phyloP scores from a whole-genome alignment of 1,284 basidiomycete genomes.

The Stygiomarasmius scandens region DNA sequence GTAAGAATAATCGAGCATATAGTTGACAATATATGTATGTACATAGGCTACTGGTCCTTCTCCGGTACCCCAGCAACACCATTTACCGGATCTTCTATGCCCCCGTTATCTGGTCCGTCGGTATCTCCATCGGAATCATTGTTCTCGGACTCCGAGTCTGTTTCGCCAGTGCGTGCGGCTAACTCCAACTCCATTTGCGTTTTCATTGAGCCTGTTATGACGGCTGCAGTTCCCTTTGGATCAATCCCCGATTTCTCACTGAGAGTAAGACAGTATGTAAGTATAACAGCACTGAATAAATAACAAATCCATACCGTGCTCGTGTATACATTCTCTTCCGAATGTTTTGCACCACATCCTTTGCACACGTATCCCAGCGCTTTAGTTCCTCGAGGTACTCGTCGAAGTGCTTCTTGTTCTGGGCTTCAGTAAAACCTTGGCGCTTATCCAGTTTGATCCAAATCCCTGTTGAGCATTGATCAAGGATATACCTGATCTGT shows the following conservation, averaged over 20 bases:
- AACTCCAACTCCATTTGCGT: background rate
- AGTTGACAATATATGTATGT: no score
- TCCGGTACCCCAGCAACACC: no score
- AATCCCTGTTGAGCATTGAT: conserved; percentile 6
- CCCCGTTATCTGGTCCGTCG: no score
- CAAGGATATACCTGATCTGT: background rate
- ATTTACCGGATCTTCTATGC: no score
- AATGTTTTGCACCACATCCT: background rate
- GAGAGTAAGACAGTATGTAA: background rate
- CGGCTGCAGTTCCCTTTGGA: background rate
- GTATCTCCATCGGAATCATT: background rate
- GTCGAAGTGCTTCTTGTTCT: background rate
- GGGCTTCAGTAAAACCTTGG: background rate
- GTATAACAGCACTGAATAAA: no score
- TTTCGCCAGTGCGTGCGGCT: conserved; percentile 1
- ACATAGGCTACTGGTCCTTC: no score
- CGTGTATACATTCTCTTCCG: conserved; percentile 3
- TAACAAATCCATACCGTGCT: conserved; percentile 1
- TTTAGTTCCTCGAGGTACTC: conserved; percentile 2
- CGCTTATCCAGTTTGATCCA: background rate
- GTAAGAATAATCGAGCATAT: no score
- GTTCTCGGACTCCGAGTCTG: conserved; percentile 3
- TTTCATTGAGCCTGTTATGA: no score
- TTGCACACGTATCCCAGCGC: no score
- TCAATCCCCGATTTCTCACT: background rate